phyloP scores from a whole-genome alignment of 2,329 filamentous ascomycete genomes.

The Botrytis squamosa region DNA sequence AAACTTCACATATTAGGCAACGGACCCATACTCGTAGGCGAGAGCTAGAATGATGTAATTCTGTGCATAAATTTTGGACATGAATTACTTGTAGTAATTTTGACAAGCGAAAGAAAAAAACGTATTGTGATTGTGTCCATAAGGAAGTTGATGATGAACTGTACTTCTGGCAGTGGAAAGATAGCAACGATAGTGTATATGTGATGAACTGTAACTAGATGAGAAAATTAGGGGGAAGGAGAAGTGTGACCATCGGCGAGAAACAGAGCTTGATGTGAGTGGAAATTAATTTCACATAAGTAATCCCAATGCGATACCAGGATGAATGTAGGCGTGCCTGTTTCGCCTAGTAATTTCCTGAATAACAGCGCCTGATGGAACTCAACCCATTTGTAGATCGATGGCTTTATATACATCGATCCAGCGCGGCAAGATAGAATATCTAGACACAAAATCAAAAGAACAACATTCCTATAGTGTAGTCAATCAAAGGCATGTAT shows the following conservation, averaged over 20 bases:
- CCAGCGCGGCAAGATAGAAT: neutral
- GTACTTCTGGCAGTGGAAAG: neutral
- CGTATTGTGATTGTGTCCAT: neutral
- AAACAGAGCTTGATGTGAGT: neutral
- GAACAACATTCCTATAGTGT: no score
- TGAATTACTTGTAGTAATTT: neutral
- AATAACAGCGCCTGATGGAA: neutral
- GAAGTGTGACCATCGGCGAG: rapidly evolving
- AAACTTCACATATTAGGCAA: neutral
- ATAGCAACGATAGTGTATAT: neutral
- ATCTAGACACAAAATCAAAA: neutral
- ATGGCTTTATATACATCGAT: neutral
- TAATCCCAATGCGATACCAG: neutral
- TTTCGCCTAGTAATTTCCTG: rapidly evolving
- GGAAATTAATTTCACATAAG: neutral
- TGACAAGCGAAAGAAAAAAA: neutral
- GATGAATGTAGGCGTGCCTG: neutral
- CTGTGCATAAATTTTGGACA: neutral
- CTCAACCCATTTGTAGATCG: neutral
- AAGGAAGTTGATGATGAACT: neutral
- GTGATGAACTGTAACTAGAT: rapidly evolving
- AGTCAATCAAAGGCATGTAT: neutral
- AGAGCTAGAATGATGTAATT: neutral
- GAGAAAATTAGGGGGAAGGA: neutral
- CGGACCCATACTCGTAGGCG: rapidly evolving